A percentile compares a stretch with the other conserved stretches of the same genome.
Evolutionary conservation across 164 flowering plant species (phyloP).

Genomic region (Annona cherimola): DNA sequence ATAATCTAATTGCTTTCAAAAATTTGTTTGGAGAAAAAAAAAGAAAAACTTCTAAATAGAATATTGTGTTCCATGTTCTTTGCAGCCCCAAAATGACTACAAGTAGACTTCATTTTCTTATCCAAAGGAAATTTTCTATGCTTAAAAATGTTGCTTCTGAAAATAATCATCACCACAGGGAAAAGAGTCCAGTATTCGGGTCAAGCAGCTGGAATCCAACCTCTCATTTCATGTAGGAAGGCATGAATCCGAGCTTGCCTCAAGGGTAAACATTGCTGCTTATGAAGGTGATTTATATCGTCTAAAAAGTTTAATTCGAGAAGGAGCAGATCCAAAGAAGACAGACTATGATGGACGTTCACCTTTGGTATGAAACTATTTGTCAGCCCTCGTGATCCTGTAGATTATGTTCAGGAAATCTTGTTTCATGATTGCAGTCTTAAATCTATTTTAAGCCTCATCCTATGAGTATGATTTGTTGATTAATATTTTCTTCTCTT

Average conservation of each 20-base stretch:
- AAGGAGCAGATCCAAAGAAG: conserved; percentile 89
- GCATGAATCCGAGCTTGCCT: conserved; percentile 85
- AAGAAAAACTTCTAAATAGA: background rate
- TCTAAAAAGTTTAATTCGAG: conserved; percentile 59
- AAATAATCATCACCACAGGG: conserved; percentile 37
- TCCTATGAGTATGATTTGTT: background rate
- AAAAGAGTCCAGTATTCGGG: conserved; percentile 48
- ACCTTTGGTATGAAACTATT: conserved; percentile 64
- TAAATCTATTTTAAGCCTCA: background rate
- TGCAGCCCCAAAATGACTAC: background rate
- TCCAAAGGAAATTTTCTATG: background rate
- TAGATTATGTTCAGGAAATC: background rate
- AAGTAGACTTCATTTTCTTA: background rate
- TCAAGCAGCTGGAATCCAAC: conserved; percentile 76
- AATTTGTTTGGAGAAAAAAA: background rate
- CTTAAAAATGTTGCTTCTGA: background rate
- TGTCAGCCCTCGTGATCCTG: background rate
- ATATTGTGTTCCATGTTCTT: background rate
- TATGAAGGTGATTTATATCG: conserved; percentile 72
- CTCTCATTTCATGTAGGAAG: conserved; percentile 67
- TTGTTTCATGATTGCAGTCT: background rate
- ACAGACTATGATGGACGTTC: conserved; percentile 91
- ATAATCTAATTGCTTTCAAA: background rate
- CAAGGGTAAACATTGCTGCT: conserved; percentile 79
- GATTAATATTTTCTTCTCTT: too few species aligned